Evolutionary conservation across 129 eudicot genomes (phyloP).

Genomic region (Dittrichia graveolens): DNA sequence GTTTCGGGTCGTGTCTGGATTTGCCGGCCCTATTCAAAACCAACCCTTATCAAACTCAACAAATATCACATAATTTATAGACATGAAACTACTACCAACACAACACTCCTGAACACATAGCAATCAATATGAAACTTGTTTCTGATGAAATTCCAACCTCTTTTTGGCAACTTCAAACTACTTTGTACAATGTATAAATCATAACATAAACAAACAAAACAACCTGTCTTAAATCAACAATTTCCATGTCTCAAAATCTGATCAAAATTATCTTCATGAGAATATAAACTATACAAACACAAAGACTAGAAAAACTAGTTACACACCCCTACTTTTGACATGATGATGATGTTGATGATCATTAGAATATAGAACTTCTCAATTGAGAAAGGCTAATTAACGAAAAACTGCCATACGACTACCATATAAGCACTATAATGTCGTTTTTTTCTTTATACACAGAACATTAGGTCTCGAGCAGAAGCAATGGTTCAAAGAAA

Average conservation of each 20-base stretch:
- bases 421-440: constrained; percentile 9
- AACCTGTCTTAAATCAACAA: not conserved
- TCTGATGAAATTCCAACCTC: not conserved
- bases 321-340: constrained; percentile 34
- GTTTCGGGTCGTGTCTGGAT: too few relatives aligned
- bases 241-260: constrained; percentile 18
- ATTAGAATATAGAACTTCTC: constrained; percentile 48
- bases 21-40: too few relatives aligned
- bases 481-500: constrained; percentile 13
- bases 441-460: constrained; percentile 31
- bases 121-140: not conserved
- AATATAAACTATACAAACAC: constrained; percentile 29
- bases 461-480: not conserved
- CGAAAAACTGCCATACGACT: constrained; percentile 43
- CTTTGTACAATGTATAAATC: constrained; percentile 33
- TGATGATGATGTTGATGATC: constrained; percentile 6
- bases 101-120: too few relatives aligned
- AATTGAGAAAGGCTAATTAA: constrained; percentile 51
- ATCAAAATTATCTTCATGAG: constrained; percentile 25
- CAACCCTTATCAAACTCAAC: too few relatives aligned
- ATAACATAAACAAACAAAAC: constrained; percentile 23
- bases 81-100: too few relatives aligned
- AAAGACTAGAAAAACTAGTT: constrained; percentile 18
- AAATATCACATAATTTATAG: too few relatives aligned
- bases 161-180: not conserved